Percentiles rank a stretch among this genome's conserved stretches.
These are phyloP conservation scores for Astrocystis sublimbata DNA, from an alignment of 495 filamentous ascomycete species.

Conservation along the genomic window DNA sequence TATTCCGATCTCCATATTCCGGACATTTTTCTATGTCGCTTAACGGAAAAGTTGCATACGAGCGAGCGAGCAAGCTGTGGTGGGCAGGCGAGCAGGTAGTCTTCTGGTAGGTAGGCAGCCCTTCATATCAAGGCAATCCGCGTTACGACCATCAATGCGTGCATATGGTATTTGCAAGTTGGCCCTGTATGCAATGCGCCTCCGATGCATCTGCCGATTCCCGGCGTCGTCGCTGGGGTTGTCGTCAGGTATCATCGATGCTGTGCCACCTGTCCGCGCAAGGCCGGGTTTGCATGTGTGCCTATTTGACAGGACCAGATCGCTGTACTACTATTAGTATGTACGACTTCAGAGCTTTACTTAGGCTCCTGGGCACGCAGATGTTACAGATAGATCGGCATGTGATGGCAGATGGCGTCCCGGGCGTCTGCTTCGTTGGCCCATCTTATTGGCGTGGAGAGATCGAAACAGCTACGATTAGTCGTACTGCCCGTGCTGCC, in stretches of 20 bases:
- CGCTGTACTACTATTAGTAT: too few species aligned
- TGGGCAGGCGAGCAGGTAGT: too few species aligned
- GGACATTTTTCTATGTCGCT: neutral
- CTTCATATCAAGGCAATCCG: constrained; percentile 8
- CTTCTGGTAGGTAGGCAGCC: too few species aligned
- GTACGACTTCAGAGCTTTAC: too few species aligned
- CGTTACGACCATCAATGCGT: neutral
- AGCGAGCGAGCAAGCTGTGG: neutral
- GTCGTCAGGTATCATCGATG: neutral
- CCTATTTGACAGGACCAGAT: neutral
- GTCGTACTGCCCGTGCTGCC: too few species aligned
- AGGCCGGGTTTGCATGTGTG: too few species aligned
- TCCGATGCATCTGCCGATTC: neutral
- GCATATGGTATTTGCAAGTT: neutral
- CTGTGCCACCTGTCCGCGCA: neutral
- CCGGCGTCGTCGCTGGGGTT: neutral
- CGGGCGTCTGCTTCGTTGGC: too few species aligned
- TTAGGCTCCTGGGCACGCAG: too few species aligned
- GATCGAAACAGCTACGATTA: too few species aligned
- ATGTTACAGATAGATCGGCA: neutral
- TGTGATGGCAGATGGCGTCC: neutral
- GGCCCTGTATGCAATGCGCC: neutral
- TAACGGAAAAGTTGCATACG: neutral
- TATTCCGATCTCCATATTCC: too few species aligned
- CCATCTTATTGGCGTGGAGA: too few species aligned